A percentile compares a stretch with the other conserved stretches of the same genome.
phyloP scores from a whole-genome alignment of 495 filamentous ascomycete genomes.

The Xylaria telfairii region DNA sequence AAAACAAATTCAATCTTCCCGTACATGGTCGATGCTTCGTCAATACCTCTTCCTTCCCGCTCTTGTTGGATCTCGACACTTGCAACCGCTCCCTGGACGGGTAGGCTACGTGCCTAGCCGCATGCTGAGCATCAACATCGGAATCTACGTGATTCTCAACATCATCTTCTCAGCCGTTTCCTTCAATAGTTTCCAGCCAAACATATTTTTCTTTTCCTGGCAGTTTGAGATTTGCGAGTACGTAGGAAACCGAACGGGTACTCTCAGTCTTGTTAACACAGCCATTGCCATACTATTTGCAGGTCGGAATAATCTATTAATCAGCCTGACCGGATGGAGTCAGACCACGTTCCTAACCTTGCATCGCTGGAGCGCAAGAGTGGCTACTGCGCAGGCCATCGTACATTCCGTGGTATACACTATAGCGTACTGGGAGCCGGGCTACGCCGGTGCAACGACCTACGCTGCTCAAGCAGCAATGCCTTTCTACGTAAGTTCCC shows the following conservation, averaged over 20 bases:
- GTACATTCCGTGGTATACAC: slow-evolving; percentile 19
- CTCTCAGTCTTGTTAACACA: slow-evolving; percentile 36
- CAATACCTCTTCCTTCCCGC: neutral
- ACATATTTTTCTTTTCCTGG: slow-evolving; percentile 33
- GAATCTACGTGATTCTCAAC: neutral
- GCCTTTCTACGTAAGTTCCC: neutral
- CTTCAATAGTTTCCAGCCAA: neutral
- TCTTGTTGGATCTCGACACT: neutral
- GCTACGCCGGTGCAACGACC: neutral
- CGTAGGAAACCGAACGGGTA: slow-evolving; percentile 47
- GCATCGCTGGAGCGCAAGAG: slow-evolving; percentile 53
- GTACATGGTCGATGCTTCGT: neutral
- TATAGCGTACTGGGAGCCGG: neutral
- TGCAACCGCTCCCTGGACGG: neutral
- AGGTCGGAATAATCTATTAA: neutral
- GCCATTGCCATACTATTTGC: slow-evolving; percentile 42
- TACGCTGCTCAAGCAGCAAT: neutral
- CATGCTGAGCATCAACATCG: neutral
- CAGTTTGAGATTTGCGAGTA: slow-evolving; percentile 44
- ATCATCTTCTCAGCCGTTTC: neutral
- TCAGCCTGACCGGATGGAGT: slow-evolving; percentile 46
- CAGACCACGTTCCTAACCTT: slow-evolving; percentile 52
- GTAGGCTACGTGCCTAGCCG: neutral
- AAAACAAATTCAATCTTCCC: neutral
- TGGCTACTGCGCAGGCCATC: slow-evolving; percentile 44